A percentile compares a stretch with the other conserved stretches of the same genome.
phyloP scores from a whole-genome alignment of 108 stramenopile species.

The Hondaea fermentalgiana region DNA sequence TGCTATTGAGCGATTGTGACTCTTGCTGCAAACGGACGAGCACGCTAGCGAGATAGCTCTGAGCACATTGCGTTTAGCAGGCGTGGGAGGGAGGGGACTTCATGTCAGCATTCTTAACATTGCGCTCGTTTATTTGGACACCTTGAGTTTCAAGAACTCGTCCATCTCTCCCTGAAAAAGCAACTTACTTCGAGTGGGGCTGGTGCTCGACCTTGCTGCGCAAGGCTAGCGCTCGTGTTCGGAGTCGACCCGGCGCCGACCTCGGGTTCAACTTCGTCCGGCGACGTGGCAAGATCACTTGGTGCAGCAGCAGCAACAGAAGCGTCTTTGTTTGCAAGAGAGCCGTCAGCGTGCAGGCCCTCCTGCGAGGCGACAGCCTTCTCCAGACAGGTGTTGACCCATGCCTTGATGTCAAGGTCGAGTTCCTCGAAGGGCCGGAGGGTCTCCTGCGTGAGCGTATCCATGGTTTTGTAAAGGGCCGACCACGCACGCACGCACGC shows the following conservation, averaged over 20 bases:
- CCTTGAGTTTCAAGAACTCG: too few species aligned
- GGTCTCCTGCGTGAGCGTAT: background rate
- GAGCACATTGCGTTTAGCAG: background rate
- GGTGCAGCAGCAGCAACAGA: background rate
- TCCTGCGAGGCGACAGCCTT: background rate
- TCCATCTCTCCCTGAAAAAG: too few species aligned
- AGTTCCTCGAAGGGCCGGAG: background rate
- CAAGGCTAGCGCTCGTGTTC: too few species aligned
- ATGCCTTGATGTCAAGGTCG: background rate
- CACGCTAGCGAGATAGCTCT: background rate
- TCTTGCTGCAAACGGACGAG: conserved; percentile 7
- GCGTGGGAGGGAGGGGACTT: background rate
- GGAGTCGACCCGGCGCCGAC: too few species aligned
- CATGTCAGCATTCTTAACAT: too few species aligned
- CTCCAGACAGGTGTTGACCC: background rate
- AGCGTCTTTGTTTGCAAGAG: background rate
- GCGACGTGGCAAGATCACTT: too few species aligned
- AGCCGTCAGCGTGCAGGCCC: background rate
- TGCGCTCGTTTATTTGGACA: too few species aligned
- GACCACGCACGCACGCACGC: too few species aligned
- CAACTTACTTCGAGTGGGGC: too few species aligned
- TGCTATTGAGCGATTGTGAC: background rate
- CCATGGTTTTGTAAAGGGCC: background rate
- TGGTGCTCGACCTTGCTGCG: too few species aligned
- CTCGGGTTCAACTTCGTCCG: too few species aligned